These are phyloP conservation scores for Ophiorrhiza pumila DNA, from an alignment of 257 asterid species.

Conservation along the genomic window DNA sequence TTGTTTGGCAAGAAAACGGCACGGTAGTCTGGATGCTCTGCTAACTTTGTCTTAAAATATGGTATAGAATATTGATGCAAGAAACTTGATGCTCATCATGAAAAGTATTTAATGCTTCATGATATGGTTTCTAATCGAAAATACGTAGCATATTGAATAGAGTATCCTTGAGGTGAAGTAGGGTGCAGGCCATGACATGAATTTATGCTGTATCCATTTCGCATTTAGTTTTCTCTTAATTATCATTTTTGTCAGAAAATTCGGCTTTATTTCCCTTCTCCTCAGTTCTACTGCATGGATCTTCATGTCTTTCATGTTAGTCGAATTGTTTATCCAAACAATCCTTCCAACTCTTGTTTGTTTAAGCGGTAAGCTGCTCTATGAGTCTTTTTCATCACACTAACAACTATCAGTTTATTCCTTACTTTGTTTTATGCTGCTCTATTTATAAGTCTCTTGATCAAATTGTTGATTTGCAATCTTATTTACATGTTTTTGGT, in stretches of 20 bases:
- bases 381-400: no score
- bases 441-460: no score
- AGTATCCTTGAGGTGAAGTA: background rate
- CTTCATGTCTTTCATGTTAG: no score
- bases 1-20: background rate
- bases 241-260: background rate
- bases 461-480: background rate
- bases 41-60: background rate
- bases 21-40: background rate
- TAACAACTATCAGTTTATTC: no score
- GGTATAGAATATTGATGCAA: background rate
- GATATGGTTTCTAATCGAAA: background rate
- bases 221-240: background rate
- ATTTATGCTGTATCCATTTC: background rate
- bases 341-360: no score
- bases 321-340: no score
- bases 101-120: background rate
- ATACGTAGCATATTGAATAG: background rate
- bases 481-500: background rate
- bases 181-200: background rate
- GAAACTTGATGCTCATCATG: background rate
- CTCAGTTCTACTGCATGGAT: no score
- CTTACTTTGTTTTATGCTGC: no score
- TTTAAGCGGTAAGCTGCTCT: no score
- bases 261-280: background rate